Percentiles rank a stretch among this genome's conserved stretches.
Conservation (phyloP, 1,284 basidiomycete genomes). For the Kwoniella shivajii region DNA sequence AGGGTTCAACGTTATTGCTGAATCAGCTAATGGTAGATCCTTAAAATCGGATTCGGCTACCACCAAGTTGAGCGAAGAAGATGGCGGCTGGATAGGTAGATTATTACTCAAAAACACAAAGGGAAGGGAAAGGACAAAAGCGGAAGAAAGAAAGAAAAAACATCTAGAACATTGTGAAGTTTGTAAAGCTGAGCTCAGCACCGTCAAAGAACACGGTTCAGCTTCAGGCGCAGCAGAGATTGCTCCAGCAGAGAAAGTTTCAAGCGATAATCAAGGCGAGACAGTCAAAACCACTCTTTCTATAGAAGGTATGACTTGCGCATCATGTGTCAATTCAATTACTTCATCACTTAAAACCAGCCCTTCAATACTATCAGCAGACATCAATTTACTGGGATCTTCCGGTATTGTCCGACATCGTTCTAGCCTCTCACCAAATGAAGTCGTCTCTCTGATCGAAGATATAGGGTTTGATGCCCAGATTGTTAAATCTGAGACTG, state of each 20-base stretch:
- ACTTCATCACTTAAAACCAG: constrained; percentile 28
- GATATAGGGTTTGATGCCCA: constrained; percentile 48
- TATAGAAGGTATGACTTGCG: constrained; percentile 48
- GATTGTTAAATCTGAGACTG: constrained; percentile 7
- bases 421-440: not conserved
- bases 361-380: constrained; percentile 16
- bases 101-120: constrained; percentile 6
- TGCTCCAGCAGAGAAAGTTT: not conserved
- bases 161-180: constrained; percentile 51
- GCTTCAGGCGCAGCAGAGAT: not conserved
- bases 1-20: constrained; percentile 39
- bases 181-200: constrained; percentile 35
- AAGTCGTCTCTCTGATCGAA: constrained; percentile 40
- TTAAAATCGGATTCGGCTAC: not conserved
- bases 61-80: not conserved
- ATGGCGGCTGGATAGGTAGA: constrained; percentile 1
- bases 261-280: not conserved
- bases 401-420: constrained; percentile 29
- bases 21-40: constrained; percentile 11
- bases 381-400: constrained; percentile 35
- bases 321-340: constrained; percentile 46
- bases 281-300: constrained; percentile 20
- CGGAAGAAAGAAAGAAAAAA: constrained; percentile 33
- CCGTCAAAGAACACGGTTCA: not conserved
- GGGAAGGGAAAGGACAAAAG: constrained; percentile 17